phyloP scores from a whole-genome alignment of 208 protist species.

The Leishmania gerbilli region DNA sequence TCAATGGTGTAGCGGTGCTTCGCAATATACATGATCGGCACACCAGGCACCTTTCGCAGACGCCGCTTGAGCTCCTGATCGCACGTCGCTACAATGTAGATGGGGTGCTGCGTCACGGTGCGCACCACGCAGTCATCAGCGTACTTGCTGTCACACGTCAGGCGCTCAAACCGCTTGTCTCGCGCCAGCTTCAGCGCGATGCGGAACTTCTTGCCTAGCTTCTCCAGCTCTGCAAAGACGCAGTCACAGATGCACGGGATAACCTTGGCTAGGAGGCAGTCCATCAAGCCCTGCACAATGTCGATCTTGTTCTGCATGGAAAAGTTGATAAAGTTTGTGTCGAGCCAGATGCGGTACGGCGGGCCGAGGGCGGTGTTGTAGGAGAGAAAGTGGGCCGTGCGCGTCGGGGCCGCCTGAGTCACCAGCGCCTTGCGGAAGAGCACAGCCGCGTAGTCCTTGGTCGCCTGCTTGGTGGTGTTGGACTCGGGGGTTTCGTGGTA shows the following conservation, averaged over 20 bases:
- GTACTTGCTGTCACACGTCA: conserved; percentile 98
- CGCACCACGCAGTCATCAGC: conserved; percentile 99
- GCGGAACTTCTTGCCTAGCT: conserved; percentile 96
- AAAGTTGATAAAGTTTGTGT: conserved; percentile 99
- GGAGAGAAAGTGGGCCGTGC: conserved; percentile 95
- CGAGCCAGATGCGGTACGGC: conserved; percentile 98
- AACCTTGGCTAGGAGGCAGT: conserved; percentile 99
- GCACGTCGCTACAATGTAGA: conserved; percentile 93
- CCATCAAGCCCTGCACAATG: conserved; percentile 97
- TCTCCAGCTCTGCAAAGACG: conserved; percentile 99
- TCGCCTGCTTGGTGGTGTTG: conserved; percentile 39
- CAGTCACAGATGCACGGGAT: conserved; percentile 99
- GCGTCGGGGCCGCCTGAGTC: conserved; percentile 58
- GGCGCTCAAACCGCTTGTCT: conserved; percentile 97
- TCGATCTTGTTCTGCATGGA: conserved; percentile 99
- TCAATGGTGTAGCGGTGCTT: conserved; percentile 98
- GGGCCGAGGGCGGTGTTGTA: conserved; percentile 98
- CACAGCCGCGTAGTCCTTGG: conserved; percentile 72
- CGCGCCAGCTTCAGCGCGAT: conserved; percentile 95
- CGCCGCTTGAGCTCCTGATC: conserved; percentile 98
- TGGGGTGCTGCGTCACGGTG: conserved; percentile 92
- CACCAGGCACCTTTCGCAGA: conserved; percentile 98
- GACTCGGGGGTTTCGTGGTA: conserved; percentile 48
- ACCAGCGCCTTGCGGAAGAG: conserved; percentile 67
- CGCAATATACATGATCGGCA: conserved; percentile 98